These are phyloP conservation scores for Spathaspora sp. DNA, from an alignment of 1,139 yeast species.

Conservation along the genomic window DNA sequence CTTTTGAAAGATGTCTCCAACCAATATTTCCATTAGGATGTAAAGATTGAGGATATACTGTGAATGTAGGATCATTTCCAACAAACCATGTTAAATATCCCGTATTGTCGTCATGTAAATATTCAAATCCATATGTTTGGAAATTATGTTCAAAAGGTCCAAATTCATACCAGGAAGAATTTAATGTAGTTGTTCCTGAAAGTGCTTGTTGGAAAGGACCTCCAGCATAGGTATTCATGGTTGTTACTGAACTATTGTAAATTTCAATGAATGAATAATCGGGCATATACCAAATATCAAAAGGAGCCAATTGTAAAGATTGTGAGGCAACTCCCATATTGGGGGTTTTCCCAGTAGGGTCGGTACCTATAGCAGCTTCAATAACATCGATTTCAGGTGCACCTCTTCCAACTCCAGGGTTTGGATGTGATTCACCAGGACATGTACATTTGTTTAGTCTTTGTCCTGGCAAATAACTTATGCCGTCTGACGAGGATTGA, in stretches of 20 bases:
- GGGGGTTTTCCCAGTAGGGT: constrained; percentile 9
- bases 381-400: constrained; percentile 87
- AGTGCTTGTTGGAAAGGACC: constrained; percentile 87
- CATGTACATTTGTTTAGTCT: constrained; percentile 69
- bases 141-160: constrained; percentile 47
- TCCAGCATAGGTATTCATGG: constrained; percentile 77
- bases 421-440: constrained; percentile 76
- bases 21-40: constrained; percentile 85
- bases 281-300: constrained; percentile 83
- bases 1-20: constrained; percentile 74
- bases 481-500: constrained; percentile 80
- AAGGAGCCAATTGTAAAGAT: constrained; percentile 81
- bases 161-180: constrained; percentile 72
- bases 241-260: constrained; percentile 57
- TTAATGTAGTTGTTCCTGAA: constrained; percentile 69
- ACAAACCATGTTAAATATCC: constrained; percentile 86
- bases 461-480: constrained; percentile 79
- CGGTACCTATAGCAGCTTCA: constrained; percentile 67
- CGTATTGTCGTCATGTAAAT: constrained; percentile 57
- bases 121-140: constrained; percentile 81
- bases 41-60: constrained; percentile 59
- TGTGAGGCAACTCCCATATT: constrained; percentile 74
- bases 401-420: constrained; percentile 76
- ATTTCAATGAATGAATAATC: constrained; percentile 71
- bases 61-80: constrained; percentile 65